Conservation (phyloP, 805 yeast species). For the Candida arabinofermentans region DNA sequence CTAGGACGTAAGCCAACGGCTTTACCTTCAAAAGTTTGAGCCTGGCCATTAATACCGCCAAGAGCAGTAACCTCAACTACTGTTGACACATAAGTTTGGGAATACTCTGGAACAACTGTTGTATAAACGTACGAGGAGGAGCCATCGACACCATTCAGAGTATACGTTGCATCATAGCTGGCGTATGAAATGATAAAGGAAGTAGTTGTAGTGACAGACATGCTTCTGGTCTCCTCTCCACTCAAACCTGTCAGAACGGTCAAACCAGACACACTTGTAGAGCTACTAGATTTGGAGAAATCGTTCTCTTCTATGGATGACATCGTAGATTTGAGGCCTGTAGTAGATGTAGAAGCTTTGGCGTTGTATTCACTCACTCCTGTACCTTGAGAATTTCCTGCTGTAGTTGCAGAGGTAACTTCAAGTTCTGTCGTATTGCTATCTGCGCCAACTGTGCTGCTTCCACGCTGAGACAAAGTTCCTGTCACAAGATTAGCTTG, state of each 20-base stretch:
- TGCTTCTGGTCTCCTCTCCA: background rate
- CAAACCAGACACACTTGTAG: too few species aligned
- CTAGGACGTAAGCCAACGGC: background rate
- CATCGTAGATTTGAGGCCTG: too few species aligned
- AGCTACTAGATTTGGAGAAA: too few species aligned
- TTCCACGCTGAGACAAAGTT: too few species aligned
- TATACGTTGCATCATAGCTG: slow-evolving; percentile 1
- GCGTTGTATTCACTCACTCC: too few species aligned
- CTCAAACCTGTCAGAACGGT: background rate
- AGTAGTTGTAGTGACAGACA: background rate
- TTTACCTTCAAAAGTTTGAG: background rate
- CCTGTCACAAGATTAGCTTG: too few species aligned
- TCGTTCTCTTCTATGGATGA: too few species aligned
- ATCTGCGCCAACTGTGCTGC: too few species aligned
- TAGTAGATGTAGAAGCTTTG: too few species aligned
- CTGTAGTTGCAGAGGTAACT: too few species aligned
- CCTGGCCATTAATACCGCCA: background rate
- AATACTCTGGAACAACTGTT: background rate
- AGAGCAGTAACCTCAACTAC: background rate
- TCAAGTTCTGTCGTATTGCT: too few species aligned
- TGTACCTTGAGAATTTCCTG: too few species aligned
- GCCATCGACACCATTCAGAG: background rate
- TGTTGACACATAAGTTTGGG: background rate
- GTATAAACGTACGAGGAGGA: background rate
- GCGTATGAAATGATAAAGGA: background rate